A percentile compares a stretch with the other conserved stretches of the same genome.
These are phyloP conservation scores for Platismatia glauca DNA, from an alignment of 495 filamentous ascomycete genomes.

Conservation along the genomic window DNA sequence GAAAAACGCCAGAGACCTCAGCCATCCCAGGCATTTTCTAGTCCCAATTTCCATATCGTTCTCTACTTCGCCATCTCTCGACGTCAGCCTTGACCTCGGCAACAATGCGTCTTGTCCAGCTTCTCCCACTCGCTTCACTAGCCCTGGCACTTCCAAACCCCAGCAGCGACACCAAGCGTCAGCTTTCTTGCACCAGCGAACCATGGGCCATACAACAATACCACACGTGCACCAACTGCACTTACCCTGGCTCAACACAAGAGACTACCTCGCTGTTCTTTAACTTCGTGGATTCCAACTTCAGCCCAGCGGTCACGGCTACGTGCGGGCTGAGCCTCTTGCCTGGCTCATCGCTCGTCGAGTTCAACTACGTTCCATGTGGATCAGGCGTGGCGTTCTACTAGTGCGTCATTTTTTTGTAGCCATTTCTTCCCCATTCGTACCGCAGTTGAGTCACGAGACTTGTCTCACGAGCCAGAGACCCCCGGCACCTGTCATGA, in stretches of 20 bases:
- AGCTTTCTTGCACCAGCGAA: slow-evolving; percentile 1
- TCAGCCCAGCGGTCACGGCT: not conserved
- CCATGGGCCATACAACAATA: slow-evolving; percentile 13
- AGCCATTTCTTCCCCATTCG: too few species aligned
- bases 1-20: not conserved
- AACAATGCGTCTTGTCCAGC: slow-evolving; percentile 6
- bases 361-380: not conserved
- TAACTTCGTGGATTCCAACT: slow-evolving; percentile 2
- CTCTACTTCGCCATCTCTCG: not conserved
- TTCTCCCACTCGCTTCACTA: slow-evolving; percentile 10
- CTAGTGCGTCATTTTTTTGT: too few species aligned
- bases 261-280: not conserved
- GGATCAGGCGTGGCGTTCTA: slow-evolving; percentile 1
- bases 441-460: too few species aligned
- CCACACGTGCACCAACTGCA: not conserved
- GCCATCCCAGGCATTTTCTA: not conserved
- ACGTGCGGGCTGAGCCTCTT: not conserved
- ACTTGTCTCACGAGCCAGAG: too few species aligned
- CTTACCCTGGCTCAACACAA: not conserved
- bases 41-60: not conserved
- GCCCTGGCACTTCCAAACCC: slow-evolving; percentile 4
- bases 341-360: not conserved
- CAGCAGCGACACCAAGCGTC: slow-evolving; percentile 6
- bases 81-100: not conserved
- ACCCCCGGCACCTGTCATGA: too few species aligned